A percentile compares a stretch with the other conserved stretches of the same genome.
phyloP scores from a whole-genome alignment of 495 filamentous ascomycete genomes.

The Neurospora sp. region DNA sequence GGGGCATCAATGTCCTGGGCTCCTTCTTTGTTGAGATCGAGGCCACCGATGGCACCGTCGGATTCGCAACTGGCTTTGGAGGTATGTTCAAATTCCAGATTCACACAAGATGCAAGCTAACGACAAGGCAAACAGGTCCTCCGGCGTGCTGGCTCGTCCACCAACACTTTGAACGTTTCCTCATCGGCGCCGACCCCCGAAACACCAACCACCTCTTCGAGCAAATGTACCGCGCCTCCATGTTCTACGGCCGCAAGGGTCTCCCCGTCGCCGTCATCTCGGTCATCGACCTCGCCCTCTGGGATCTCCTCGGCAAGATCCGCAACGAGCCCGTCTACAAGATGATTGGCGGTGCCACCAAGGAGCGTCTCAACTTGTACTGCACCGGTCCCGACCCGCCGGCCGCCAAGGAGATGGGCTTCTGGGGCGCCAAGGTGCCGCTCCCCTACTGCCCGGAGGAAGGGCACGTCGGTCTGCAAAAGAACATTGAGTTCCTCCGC shows the following conservation, averaged over 20 bases:
- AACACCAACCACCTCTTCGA: slow-evolving; percentile 85
- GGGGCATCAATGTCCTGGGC: slow-evolving; percentile 91
- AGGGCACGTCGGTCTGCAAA: slow-evolving; percentile 66
- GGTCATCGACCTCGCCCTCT: slow-evolving; percentile 83
- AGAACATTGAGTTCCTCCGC: slow-evolving; percentile 80
- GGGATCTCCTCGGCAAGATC: slow-evolving; percentile 85
- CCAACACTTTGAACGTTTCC: slow-evolving; percentile 83
- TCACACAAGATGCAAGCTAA: background rate
- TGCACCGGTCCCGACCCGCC: slow-evolving; percentile 81
- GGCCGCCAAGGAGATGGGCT: slow-evolving; percentile 70
- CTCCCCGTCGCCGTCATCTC: slow-evolving; percentile 84
- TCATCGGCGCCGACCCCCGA: slow-evolving; percentile 79
- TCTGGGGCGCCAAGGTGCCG: slow-evolving; percentile 81
- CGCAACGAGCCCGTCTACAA: slow-evolving; percentile 90
- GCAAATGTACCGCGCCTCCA: slow-evolving; percentile 89
- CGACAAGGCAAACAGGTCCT: slow-evolving; percentile 37
- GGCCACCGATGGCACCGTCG: slow-evolving; percentile 77
- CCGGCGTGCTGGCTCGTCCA: slow-evolving; percentile 88
- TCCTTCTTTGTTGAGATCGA: slow-evolving; percentile 92
- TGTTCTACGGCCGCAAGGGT: slow-evolving; percentile 93
- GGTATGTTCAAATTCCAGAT: slow-evolving; percentile 32
- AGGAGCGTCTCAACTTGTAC: slow-evolving; percentile 77
- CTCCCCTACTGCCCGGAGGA: slow-evolving; percentile 83
- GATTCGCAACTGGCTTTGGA: slow-evolving; percentile 88
- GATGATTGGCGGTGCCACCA: slow-evolving; percentile 78